Evolutionary conservation across 2,329 filamentous ascomycete genomes (phyloP).

Genomic region (Biscogniauxia mediterranea): DNA sequence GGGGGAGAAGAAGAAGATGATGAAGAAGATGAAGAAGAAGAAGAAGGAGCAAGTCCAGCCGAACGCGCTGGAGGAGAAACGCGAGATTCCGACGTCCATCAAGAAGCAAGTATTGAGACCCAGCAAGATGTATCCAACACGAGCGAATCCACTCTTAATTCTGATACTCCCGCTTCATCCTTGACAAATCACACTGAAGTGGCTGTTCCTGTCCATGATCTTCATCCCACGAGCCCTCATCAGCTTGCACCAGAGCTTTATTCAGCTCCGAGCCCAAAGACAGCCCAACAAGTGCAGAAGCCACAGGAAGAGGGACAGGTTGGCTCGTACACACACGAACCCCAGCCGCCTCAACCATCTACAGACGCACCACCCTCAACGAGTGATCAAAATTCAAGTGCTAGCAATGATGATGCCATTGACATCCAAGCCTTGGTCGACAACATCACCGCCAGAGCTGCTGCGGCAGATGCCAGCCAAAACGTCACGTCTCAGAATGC

Average conservation of each 20-base stretch:
- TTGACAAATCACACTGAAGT: slow-evolving; percentile 16
- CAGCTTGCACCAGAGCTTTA: slow-evolving; percentile 29
- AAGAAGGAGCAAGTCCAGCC: slow-evolving; percentile 22
- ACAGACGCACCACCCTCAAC: slow-evolving; percentile 10
- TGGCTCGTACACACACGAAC: slow-evolving; percentile 4
- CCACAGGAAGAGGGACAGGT: slow-evolving; percentile 22
- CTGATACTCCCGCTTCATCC: slow-evolving; percentile 18
- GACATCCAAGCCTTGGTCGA: slow-evolving; percentile 30
- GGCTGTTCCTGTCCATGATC: slow-evolving; percentile 17
- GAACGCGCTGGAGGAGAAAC: slow-evolving; percentile 49
- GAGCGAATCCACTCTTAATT: slow-evolving; percentile 17
- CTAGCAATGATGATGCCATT: slow-evolving; percentile 18
- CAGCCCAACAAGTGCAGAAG: slow-evolving; percentile 23
- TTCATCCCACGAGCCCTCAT: slow-evolving; percentile 8
- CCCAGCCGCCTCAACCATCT: slow-evolving; percentile 8
- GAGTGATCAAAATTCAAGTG: slow-evolving; percentile 11
- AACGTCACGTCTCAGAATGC: slow-evolving; percentile 25
- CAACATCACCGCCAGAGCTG: slow-evolving; percentile 26
- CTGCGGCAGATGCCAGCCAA: slow-evolving; percentile 30
- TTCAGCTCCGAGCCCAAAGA: slow-evolving; percentile 26
- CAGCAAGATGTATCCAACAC: slow-evolving; percentile 45
- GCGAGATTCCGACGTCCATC: slow-evolving; percentile 50
- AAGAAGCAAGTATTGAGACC: slow-evolving; percentile 33
- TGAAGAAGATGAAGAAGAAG: neutral
- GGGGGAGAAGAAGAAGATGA: slow-evolving; percentile 11